A percentile compares a stretch with the other conserved stretches of the same genome.
Conservation (phyloP, 495 filamentous ascomycete genomes). For the Oidiodendron maius region DNA sequence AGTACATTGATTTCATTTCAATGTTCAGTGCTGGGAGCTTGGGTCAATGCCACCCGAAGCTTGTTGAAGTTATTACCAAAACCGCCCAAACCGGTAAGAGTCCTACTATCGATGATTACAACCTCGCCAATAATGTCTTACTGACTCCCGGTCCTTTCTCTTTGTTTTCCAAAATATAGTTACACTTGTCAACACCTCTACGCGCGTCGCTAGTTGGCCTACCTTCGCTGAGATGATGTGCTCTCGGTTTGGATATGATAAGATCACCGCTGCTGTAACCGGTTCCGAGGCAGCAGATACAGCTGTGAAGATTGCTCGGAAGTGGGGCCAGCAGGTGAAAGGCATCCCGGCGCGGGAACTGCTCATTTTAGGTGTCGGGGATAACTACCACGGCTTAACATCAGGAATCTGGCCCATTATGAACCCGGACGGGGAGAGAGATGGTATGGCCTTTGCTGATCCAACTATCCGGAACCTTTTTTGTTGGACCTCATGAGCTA, state of each 20-base stretch:
- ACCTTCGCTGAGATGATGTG: not conserved
- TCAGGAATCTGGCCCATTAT: not conserved
- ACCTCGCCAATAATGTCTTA: too few relatives aligned
- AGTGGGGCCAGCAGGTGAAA: not conserved
- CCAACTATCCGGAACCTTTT: too few relatives aligned
- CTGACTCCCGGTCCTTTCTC: too few relatives aligned
- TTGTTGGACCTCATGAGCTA: not conserved
- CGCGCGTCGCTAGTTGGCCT: not conserved
- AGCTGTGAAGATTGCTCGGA: conserved; percentile 5
- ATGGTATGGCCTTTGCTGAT: too few relatives aligned
- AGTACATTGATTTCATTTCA: too few relatives aligned
- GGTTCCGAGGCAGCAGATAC: conserved; percentile 3
- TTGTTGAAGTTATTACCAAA: not conserved
- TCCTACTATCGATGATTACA: not conserved
- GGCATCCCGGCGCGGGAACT: not conserved
- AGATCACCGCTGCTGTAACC: not conserved
- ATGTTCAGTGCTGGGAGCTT: not conserved
- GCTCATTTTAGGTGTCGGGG: conserved; percentile 4
- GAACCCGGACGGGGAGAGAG: too few relatives aligned
- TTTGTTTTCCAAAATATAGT: not conserved
- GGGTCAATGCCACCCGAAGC: not conserved
- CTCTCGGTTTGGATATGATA: conserved; percentile 7
- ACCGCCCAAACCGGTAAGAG: not conserved
- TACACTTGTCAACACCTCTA: not conserved
- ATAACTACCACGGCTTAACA: conserved; percentile 2